Conservation (phyloP, 1,284 basidiomycete species). For the Neonothopanus nambi region DNA sequence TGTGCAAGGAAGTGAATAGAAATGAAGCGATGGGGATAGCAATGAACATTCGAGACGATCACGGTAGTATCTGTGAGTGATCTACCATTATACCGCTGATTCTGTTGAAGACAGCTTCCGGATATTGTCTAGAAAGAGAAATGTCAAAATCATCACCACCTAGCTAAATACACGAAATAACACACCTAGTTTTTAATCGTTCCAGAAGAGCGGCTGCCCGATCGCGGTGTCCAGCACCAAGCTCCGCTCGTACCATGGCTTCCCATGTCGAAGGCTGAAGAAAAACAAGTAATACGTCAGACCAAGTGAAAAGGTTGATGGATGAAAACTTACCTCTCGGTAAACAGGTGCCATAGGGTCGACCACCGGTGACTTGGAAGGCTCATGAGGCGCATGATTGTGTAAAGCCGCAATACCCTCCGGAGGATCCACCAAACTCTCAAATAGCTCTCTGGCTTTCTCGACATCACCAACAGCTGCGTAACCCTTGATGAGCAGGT, state of each 20-base stretch:
- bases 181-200: conserved; percentile 74
- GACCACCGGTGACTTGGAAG: conserved; percentile 29
- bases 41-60: background rate
- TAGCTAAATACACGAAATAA: background rate
- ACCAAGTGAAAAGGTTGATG: conserved; percentile 13
- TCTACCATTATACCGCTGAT: conserved; percentile 66
- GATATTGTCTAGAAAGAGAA: conserved; percentile 58
- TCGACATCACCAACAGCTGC: conserved; percentile 73
- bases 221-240: conserved; percentile 74
- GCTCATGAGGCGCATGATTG: conserved; percentile 78
- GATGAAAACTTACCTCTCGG: conserved; percentile 76
- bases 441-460: conserved; percentile 78
- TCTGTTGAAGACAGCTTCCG: conserved; percentile 67
- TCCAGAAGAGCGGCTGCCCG: conserved; percentile 73
- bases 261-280: conserved; percentile 86
- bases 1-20: too few species aligned
- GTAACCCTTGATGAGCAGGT: conserved; percentile 90
- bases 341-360: conserved; percentile 66
- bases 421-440: conserved; percentile 83
- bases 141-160: conserved; percentile 7
- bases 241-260: conserved; percentile 92
- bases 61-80: conserved; percentile 38
- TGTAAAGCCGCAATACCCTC: conserved; percentile 87
- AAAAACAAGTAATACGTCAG: background rate
- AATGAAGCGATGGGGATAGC: background rate